Base-by-base conservation (phyloP, 2,329 filamentous ascomycete species). In the Aschersonia sp. region DNA sequence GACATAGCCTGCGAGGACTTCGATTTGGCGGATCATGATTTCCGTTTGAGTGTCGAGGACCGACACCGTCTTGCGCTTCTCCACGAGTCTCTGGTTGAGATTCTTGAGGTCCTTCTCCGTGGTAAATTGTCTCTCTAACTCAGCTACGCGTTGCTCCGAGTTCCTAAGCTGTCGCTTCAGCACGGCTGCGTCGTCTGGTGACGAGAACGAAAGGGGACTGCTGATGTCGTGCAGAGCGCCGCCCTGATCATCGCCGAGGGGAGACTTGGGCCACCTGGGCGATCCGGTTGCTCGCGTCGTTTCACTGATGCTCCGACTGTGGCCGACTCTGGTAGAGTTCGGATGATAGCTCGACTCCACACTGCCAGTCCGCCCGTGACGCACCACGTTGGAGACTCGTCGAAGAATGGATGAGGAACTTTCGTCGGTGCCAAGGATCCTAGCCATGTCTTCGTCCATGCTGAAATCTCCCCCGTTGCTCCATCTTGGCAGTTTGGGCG, bases 61-160 rank as follows among this genome's bases (percentile, higher is more conserved):
- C 6, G 90, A 90, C 62, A 98, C 92, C 0, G 92, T 97, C 58
- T 94, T 95, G 50, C 92, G 78, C 69, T 97, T 97, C 65, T 97
- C 89, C 37, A 85, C 75, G 30, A 97, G 70, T 60, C 89, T 90
- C 56, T 84, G 88, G 64, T 94, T 94, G 32, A 94, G 79, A 56
- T 81, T 83, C 65, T 84, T 84, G 30, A 81, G 63, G 49, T 79
- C 76, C 55, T 79, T 79, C 53, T 81, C 78, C 3, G 73, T 75
- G 45, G 67, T 73, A 57, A 87, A 86, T 54, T 87, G 83, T n/a
- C 81, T 75, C 63, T 90, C 85, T 46, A 98, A 77, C 64, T 96
- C 89, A 2, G 86, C 80, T 47, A 96, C 87, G 50, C 83, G 78
- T 60, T 90, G 83, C 56, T 94, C 87, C 7, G 85, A 87, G 53